Evolutionary conservation across 1,284 basidiomycete genomes (phyloP), one percentile per base, ranked within the genome.

Genomic region (Phellopilus nigrolimitatus): DNA sequence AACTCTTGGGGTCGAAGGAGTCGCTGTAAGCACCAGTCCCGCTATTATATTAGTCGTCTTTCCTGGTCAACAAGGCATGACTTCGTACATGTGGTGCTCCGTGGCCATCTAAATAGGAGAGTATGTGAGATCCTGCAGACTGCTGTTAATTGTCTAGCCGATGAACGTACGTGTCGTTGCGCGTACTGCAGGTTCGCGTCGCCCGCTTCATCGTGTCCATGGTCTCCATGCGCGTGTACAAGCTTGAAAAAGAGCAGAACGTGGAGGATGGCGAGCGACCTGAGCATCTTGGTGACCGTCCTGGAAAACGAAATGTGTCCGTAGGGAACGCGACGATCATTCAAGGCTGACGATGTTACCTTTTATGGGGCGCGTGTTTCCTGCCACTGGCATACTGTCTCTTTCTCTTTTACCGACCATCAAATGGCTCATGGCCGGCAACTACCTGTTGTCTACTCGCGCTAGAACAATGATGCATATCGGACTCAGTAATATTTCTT

Each of bases 1-100:
- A 91, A 64, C 85, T 87, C 57, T 76, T 71, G 15, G 80, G 70
- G 64, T 91, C 88, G 55, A 91, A 91, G 4, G 81, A 75, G 63
- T 90, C 88, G 56, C 88, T 91, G 61, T 38, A 49, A 13, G 39
- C 19, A 51, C 30, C 36, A 41, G n/a, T 15, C 25, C 12, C 30
- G 30, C 47, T 28, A 47, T 31, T 28, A 39, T 24, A 12, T 21
- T 27, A 47, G 9, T 28, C 28, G 19, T 33, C 19, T 4, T n/a
- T 38, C 30, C n/a, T 9, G 24, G 21, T 15, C 12, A 27, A 22
- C 17, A 33, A 40, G 8, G 8, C 22, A 47, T 30, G n/a, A 49
- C n/a, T 19, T 52, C 68, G 57, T 64, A 90, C 89, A 91, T 91
- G 65, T 91, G 88, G 65, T 91, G 88, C 60, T 91, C 88, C 15